Evolutionary conservation across 2,329 filamentous ascomycete species (phyloP).

Genomic region (Raffaelea albimanens): DNA sequence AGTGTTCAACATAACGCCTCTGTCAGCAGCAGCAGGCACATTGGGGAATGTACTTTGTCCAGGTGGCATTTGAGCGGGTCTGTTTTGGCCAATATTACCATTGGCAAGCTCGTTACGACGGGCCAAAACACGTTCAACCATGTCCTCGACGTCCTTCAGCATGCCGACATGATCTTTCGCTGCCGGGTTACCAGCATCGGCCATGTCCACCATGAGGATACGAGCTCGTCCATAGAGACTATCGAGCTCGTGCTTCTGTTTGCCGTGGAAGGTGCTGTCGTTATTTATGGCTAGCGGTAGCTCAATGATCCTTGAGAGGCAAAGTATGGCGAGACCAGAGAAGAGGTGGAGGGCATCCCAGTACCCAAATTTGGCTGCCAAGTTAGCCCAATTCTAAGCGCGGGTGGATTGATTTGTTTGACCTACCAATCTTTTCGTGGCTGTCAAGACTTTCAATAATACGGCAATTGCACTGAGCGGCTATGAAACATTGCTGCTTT

Average conservation of each 20-base stretch:
- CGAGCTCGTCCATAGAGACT: conserved; percentile 6
- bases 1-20: too few species aligned
- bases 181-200: conserved; percentile 8
- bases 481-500: conserved; percentile 8
- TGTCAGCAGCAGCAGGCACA: too few species aligned
- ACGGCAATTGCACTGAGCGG: conserved; percentile 9
- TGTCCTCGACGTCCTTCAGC: conserved; percentile 11
- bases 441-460: conserved; percentile 8
- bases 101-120: too few species aligned
- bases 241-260: background rate
- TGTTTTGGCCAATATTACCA: too few species aligned
- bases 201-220: conserved; percentile 10
- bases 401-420: too few species aligned
- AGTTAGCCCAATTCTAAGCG: too few species aligned
- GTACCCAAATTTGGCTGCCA: conserved; percentile 15
- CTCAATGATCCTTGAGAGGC: conserved; percentile 6
- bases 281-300: background rate
- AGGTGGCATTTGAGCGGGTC: too few species aligned
- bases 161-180: conserved; percentile 10
- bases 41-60: too few species aligned
- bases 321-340: conserved; percentile 14
- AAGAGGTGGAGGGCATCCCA: conserved; percentile 18
- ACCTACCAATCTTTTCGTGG: conserved; percentile 9
- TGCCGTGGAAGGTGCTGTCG: background rate
- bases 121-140: conserved; percentile 2